A percentile compares a stretch with the other conserved stretches of the same genome.
These are phyloP conservation scores for Gloeophyllum trabeum DNA, from an alignment of 768 basidiomycete genomes.

Conservation along the genomic window DNA sequence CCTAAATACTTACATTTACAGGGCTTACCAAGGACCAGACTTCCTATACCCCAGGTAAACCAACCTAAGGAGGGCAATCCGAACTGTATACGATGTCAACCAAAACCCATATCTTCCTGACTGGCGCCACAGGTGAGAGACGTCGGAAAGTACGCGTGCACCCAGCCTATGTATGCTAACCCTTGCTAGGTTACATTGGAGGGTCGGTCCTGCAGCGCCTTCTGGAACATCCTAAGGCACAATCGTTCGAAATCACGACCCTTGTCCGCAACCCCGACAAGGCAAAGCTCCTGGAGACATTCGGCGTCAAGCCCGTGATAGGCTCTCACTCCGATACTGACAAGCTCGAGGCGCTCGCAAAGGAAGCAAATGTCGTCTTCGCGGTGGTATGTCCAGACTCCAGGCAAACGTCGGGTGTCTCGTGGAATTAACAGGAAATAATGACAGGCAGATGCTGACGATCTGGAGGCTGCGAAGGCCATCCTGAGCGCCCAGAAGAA, in stretches of 20 bases:
- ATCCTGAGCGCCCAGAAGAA: conserved; percentile 27
- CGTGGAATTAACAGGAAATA: too few species aligned
- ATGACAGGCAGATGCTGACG: conserved; percentile 27
- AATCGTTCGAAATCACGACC: conserved; percentile 30
- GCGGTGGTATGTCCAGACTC: conserved; percentile 21
- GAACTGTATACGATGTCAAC: too few species aligned
- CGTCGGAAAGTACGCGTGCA: too few species aligned
- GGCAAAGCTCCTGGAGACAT: conserved; percentile 10
- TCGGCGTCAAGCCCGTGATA: conserved; percentile 26
- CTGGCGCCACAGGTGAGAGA: conserved; percentile 1
- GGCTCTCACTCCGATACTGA: conserved; percentile 28
- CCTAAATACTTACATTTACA: neutral
- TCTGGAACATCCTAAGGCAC: conserved; percentile 28
- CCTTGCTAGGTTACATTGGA: conserved; percentile 50
- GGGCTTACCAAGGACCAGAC: neutral
- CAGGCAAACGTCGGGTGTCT: neutral
- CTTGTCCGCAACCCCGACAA: conserved; percentile 35
- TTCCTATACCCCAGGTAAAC: too few species aligned
- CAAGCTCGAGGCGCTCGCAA: conserved; percentile 25
- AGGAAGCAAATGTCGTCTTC: conserved; percentile 33
- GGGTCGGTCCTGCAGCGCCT: conserved; percentile 39
- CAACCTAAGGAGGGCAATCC: too few species aligned
- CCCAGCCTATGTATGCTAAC: too few species aligned
- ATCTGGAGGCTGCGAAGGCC: conserved; percentile 24
- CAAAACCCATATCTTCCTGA: conserved; percentile 15